These are phyloP conservation scores for Apiotrichum siamense DNA, from an alignment of 1,284 basidiomycete species.

Conservation along the genomic window DNA sequence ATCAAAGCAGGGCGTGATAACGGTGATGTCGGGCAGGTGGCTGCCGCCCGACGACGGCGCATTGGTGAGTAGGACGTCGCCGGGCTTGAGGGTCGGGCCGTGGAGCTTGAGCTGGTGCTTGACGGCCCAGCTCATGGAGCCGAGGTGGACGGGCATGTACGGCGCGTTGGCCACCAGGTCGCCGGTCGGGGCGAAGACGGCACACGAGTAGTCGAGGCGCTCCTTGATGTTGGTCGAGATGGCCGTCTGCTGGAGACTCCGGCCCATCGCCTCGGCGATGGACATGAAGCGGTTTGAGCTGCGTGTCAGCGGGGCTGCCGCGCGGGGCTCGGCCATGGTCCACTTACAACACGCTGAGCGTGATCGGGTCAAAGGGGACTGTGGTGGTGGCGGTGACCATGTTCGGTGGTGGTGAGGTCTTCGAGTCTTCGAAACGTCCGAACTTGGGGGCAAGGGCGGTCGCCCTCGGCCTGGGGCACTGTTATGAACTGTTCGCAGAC, in stretches of 20 bases:
- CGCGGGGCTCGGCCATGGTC: too few species aligned
- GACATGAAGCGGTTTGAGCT: conserved; percentile 19
- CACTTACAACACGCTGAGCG: background rate
- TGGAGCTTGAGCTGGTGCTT: conserved; percentile 48
- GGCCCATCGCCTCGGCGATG: conserved; percentile 52
- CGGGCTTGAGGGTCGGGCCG: conserved; percentile 34
- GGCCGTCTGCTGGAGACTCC: conserved; percentile 50
- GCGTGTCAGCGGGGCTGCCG: background rate
- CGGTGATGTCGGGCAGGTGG: conserved; percentile 38
- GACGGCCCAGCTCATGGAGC: conserved; percentile 41
- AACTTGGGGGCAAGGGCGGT: too few species aligned
- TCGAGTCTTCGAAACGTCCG: too few species aligned
- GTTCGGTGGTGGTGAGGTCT: too few species aligned
- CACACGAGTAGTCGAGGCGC: conserved; percentile 49
- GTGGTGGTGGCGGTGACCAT: conserved; percentile 3
- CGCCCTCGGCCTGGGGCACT: too few species aligned
- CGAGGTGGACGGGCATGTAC: conserved; percentile 52
- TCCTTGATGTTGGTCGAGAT: conserved; percentile 47
- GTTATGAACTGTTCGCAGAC: too few species aligned
- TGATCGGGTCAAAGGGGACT: background rate
- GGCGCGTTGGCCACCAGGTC: conserved; percentile 53
- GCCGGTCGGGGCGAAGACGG: conserved; percentile 50
- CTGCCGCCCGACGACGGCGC: conserved; percentile 42
- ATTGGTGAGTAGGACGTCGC: conserved; percentile 51
- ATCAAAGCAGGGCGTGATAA: conserved; percentile 39